Evolutionary conservation across 495 filamentous ascomycete genomes (phyloP).

Genomic region (Trichoderma gamsii): DNA sequence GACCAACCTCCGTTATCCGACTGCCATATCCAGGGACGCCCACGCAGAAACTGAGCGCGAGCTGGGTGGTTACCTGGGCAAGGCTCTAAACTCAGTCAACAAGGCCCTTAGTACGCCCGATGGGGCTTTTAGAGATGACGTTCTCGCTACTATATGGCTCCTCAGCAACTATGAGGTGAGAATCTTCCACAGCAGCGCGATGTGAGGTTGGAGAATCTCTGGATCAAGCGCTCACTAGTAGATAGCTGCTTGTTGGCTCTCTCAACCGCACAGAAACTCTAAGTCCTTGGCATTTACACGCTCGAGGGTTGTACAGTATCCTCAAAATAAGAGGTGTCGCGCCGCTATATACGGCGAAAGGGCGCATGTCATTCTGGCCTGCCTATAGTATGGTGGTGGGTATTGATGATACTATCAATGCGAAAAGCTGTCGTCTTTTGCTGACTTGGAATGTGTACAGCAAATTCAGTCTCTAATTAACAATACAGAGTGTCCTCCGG

Average conservation of each 20-base stretch:
- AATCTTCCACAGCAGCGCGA: neutral
- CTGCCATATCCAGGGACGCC: neutral
- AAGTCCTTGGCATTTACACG: constrained; percentile 16
- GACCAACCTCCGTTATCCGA: constrained; percentile 12
- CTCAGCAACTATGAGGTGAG: constrained; percentile 16
- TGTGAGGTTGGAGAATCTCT: neutral
- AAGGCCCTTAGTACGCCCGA: constrained; percentile 4
- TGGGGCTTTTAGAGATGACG: neutral
- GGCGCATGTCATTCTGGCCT: constrained; percentile 8
- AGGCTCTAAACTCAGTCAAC: neutral
- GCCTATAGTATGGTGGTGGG: constrained; percentile 14
- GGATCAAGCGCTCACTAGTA: neutral
- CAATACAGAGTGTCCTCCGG: constrained; percentile 5
- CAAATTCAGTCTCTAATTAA: constrained; percentile 1
- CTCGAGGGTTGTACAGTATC: neutral
- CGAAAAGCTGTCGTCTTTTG: neutral
- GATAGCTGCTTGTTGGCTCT: constrained; percentile 12
- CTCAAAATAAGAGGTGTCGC: neutral
- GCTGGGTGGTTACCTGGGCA: neutral
- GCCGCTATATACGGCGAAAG: neutral
- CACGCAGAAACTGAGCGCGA: neutral
- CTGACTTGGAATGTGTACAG: neutral
- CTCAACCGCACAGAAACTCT: neutral
- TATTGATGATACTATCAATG: neutral
- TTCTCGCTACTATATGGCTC: constrained; percentile 16